These are phyloP conservation scores for Cryptosporidium sp. DNA, from an alignment of 169 alveolate species.

Conservation along the genomic window DNA sequence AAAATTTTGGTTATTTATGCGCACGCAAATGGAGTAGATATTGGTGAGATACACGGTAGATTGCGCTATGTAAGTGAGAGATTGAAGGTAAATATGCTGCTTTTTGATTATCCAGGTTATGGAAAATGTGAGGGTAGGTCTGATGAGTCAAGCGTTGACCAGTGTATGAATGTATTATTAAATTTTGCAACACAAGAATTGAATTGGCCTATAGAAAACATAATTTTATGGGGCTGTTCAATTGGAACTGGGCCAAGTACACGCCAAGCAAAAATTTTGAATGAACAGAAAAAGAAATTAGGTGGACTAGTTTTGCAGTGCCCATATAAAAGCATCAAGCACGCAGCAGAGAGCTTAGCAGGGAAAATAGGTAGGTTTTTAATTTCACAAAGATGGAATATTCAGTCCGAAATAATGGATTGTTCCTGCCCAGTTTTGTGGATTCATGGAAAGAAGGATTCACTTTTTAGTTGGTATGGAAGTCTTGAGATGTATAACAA, in stretches of 20 bases:
- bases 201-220: conserved; percentile 78
- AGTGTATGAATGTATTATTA: conserved; percentile 71
- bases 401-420: conserved; percentile 76
- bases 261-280: conserved; percentile 77
- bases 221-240: conserved; percentile 80
- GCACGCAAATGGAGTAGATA: conserved; percentile 82
- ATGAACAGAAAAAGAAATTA: conserved; percentile 32
- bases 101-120: conserved; percentile 80
- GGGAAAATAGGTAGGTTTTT: conserved; percentile 77
- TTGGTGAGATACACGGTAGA: conserved; percentile 77
- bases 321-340: conserved; percentile 80
- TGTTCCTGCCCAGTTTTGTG: conserved; percentile 80
- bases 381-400: conserved; percentile 78
- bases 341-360: conserved; percentile 80
- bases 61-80: conserved; percentile 56
- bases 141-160: conserved; percentile 79
- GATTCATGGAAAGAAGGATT: conserved; percentile 80
- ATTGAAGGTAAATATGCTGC: conserved; percentile 72
- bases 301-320: conserved; percentile 80
- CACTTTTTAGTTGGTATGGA: conserved; percentile 75
- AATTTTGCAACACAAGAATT: conserved; percentile 71
- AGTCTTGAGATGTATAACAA: conserved; percentile 74
- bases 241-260: conserved; percentile 83
- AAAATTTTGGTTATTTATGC: conserved; percentile 77
- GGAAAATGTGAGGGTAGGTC: conserved; percentile 78